Evolutionary conservation across 108 stramenopile genomes (phyloP), one percentile per base, ranked within the genome.

Genomic region (Asterionellopsis glacialis): DNA sequence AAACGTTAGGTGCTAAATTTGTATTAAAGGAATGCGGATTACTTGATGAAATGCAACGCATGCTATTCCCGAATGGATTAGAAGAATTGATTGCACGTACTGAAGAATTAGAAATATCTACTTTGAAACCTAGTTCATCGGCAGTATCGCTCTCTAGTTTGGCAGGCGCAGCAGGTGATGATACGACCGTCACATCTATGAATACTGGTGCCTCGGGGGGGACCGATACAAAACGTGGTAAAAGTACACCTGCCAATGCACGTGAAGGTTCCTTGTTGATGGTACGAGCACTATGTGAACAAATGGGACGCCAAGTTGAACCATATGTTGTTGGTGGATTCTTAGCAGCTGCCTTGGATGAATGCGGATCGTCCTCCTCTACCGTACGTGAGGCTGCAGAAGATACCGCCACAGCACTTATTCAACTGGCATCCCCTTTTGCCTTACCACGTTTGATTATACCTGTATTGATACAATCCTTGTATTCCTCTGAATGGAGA

Each of bases 401-500:
- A 61, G 93, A 94, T 70, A 61, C 85, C 1, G 48, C 87, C 11
- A 61, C 57, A 16, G 73, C 88, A 16, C 76, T 94, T 48, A 53
- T 89, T n/a, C 40, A 58, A 21, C 21, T 86, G 40, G 80, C 83
- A 47, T 83, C 85, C 61, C 83, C 85, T 12, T 79, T 78, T 64
- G 81, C 90, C 0, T 79, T 88, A 40, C 59, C 86, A 12, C 39
- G 69, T 33, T 43, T 94, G 16, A 62, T 94, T 25, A 67, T 75
- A n/a, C 91, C 92, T 23, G 70, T 93, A 0, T 60, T 96, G 43
- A 70, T 87, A 28, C 83, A 84, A 56, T 79, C 85, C 21, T 60
- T 88, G 3, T 81, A 73, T 50, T 79, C 83, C 55, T 76, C 80
- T 10, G 91, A 92, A 58, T 93, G 91, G 91, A 72, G 91, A 60